Base-by-base conservation (phyloP, 805 yeast genomes). In the Kazachstania psychrophila region DNA sequence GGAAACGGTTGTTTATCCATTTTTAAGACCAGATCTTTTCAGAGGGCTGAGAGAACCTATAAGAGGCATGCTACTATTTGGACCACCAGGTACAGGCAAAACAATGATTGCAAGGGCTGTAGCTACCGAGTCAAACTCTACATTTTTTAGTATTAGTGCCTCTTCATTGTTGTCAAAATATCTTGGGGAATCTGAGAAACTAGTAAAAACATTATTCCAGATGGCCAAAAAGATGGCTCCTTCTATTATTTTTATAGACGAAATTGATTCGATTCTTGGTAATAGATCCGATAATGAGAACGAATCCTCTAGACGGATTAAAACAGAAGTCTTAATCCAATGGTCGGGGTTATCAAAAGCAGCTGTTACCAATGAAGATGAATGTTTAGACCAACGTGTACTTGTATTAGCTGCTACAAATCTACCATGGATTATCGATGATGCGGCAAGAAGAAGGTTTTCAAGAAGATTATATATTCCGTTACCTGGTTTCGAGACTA, bases 31-130 rank as follows among this genome's bases (percentile, higher is more conserved):
- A 0, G 97, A 92, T 59, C 66, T 89, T 44, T 92, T 89, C 53
- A 73, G 77, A 41, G 97, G 97, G 1, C 65, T 92, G 41, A 69
- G 97, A 47, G 97, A 88, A 61, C 98, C 98, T 0, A 92, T 95
- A 0, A 66, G 96, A 49, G 98, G 98, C 3, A 88, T 89, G 96
- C 66, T 89, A 19, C 62, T 89, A 31, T 89, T 89, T 62, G 98
- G 98, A 0, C 98, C 98, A 0, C 97, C 98, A 0, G 98, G 98
- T 6, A 89, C 98, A 0, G 98, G 98, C 41, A 89, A 89, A 51
- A 89, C 98, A 0, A 89, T 92, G 98, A 69, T 89, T 45, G 97
- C 97, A 0, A 69, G 95, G 46, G 96, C 98, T 0, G 97, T 92
- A 5, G 97, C 97, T 1, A 87, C 96, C 0, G 97, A 92, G 60